Conservation (phyloP, 176 grass and related monocot species). For the Raddia guianensis region DNA sequence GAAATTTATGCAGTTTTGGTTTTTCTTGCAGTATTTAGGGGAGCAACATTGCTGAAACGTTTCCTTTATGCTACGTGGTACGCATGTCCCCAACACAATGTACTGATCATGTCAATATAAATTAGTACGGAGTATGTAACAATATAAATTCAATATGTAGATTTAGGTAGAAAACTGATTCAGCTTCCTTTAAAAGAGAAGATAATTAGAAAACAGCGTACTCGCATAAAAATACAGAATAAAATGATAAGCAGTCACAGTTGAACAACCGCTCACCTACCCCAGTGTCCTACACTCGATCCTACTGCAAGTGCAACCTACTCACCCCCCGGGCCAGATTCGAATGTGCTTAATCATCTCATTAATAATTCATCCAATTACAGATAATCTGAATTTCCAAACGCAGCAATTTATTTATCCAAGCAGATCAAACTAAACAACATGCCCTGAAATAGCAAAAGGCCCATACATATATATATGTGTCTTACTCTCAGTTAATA, state of each 20-base stretch:
- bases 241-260: conserved; percentile 12
- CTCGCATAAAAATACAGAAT: not conserved
- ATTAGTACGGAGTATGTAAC: not conserved
- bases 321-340: not conserved
- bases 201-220: not conserved
- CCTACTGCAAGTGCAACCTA: conserved; percentile 4
- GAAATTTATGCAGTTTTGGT: conserved; percentile 1
- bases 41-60: not conserved
- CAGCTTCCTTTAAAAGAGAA: not conserved
- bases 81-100: not conserved
- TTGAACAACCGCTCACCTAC: conserved; percentile 44
- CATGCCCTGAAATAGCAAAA: conserved; percentile 9
- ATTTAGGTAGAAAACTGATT: not conserved
- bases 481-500: not conserved
- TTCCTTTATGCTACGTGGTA: not conserved
- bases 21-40: not conserved
- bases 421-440: not conserved
- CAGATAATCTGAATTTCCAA: not conserved
- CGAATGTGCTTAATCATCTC: not conserved
- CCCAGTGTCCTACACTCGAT: not conserved
- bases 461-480: not conserved
- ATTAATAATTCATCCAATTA: not conserved
- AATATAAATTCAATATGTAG: not conserved
- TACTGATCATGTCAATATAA: not conserved
- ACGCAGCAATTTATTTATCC: conserved; percentile 39